phyloP scores from a whole-genome alignment of 176 grass and related monocot genomes.

The Cocos nucifera region DNA sequence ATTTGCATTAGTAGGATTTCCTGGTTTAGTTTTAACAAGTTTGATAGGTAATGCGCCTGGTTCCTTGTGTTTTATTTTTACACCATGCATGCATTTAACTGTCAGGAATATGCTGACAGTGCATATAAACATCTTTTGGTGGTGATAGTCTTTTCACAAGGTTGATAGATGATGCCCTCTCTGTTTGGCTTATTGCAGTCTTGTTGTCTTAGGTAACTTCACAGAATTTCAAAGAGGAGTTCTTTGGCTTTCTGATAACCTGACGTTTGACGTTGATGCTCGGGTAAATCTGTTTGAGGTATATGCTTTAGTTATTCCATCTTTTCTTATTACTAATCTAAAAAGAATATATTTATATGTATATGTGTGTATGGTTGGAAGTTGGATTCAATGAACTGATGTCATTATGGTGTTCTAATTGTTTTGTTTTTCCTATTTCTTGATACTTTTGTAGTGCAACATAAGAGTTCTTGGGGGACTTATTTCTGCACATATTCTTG shows the following conservation, averaged over 20 bases:
- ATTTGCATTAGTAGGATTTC: too few species aligned
- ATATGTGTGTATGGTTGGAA: too few species aligned
- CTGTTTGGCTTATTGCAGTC: conserved; percentile 89
- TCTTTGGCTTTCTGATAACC: conserved; percentile 80
- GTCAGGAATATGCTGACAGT: too few species aligned
- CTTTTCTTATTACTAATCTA: background rate
- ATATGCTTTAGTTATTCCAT: conserved; percentile 21
- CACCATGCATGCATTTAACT: too few species aligned
- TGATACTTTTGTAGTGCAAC: conserved; percentile 58
- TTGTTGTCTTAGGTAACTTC: conserved; percentile 97
- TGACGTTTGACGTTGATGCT: conserved; percentile 87
- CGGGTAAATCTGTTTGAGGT: conserved; percentile 94
- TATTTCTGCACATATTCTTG: conserved; percentile 97
- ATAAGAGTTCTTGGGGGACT: conserved; percentile 98
- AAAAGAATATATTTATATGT: too few species aligned
- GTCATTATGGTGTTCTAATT: conserved; percentile 1
- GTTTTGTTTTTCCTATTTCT: conserved; percentile 7
- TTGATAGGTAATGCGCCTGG: background rate
- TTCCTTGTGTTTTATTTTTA: background rate
- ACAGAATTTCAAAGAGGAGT: conserved; percentile 86
- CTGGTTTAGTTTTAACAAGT: background rate
- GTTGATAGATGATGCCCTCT: conserved; percentile 53
- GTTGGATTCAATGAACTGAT: background rate
- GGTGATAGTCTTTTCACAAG: conserved; percentile 17
- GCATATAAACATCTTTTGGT: too few species aligned